phyloP scores from a whole-genome alignment of 2,329 filamentous ascomycete genomes.

The Claviceps citrina region DNA sequence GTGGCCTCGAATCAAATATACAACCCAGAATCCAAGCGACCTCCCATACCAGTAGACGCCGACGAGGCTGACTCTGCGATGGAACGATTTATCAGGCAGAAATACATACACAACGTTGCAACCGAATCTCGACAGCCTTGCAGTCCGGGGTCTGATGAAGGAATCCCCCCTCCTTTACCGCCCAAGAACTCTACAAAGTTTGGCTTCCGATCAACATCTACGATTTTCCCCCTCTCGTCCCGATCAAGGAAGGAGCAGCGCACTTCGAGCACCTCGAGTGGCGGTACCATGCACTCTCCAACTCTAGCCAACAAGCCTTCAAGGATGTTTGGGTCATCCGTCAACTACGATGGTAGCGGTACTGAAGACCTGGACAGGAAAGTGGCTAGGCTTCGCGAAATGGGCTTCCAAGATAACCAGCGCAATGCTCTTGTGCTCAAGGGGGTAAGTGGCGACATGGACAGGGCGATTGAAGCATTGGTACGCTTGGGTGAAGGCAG shows the following conservation, averaged over 20 bases:
- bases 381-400: conserved; percentile 61
- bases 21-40: conserved; percentile 70
- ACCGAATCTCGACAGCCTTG: conserved; percentile 24
- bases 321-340: conserved; percentile 51
- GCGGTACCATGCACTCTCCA: conserved; percentile 16
- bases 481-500: conserved; percentile 64
- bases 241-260: conserved; percentile 41
- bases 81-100: conserved; percentile 88
- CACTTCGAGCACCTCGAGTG: conserved; percentile 13
- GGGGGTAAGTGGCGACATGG: conserved; percentile 68
- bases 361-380: conserved; percentile 57
- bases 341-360: conserved; percentile 33
- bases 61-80: conserved; percentile 90
- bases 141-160: conserved; percentile 40
- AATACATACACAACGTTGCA: conserved; percentile 55
- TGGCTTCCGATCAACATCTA: conserved; percentile 44
- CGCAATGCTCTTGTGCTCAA: conserved; percentile 71
- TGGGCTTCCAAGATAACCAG: conserved; percentile 79
- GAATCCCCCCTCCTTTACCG: conserved; percentile 42
- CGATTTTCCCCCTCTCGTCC: conserved; percentile 49
- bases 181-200: conserved; percentile 50
- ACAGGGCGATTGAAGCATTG: conserved; percentile 72
- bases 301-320: conserved; percentile 47
- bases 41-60: conserved; percentile 72
- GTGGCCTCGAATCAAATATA: conserved; percentile 70